These are phyloP conservation scores for Trichoderma reesei DNA, from an alignment of 495 filamentous ascomycete species.

Conservation along the genomic window DNA sequence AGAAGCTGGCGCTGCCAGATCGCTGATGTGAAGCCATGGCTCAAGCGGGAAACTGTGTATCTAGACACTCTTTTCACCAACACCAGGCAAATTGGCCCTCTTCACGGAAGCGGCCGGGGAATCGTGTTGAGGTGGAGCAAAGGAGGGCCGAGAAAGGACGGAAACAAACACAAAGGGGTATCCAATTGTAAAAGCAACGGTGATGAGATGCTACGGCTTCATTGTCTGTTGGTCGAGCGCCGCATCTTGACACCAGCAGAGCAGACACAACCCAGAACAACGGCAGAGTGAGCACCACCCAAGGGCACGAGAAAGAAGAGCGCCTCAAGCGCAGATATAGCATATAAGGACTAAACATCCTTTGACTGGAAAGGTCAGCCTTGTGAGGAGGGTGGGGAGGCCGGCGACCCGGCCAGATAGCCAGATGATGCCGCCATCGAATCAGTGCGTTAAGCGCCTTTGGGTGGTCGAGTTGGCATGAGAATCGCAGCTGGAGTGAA, in stretches of 20 bases:
- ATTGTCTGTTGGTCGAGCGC: constrained; percentile 4
- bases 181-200: neutral
- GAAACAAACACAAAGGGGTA: neutral
- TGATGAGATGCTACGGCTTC: neutral
- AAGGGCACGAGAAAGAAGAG: neutral
- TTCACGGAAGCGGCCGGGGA: neutral
- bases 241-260: constrained; percentile 6
- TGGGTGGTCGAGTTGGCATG: neutral
- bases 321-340: constrained; percentile 2
- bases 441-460: constrained; percentile 4
- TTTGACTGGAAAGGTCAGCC: neutral
- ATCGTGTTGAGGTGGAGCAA: constrained; percentile 1
- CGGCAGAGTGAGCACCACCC: neutral
- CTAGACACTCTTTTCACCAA: neutral
- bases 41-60: neutral
- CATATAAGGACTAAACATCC: neutral
- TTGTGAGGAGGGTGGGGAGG: neutral
- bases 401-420: neutral
- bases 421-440: neutral
- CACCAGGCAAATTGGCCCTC: neutral
- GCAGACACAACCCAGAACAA: constrained; percentile 3
- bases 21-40: constrained; percentile 25
- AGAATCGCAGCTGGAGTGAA: neutral
- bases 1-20: constrained; percentile 34
- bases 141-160: neutral